Percentiles rank a stretch among this genome's conserved stretches.
Evolutionary conservation across 108 stramenopile genomes (phyloP).

Genomic region (Parietichytrium sp.): DNA sequence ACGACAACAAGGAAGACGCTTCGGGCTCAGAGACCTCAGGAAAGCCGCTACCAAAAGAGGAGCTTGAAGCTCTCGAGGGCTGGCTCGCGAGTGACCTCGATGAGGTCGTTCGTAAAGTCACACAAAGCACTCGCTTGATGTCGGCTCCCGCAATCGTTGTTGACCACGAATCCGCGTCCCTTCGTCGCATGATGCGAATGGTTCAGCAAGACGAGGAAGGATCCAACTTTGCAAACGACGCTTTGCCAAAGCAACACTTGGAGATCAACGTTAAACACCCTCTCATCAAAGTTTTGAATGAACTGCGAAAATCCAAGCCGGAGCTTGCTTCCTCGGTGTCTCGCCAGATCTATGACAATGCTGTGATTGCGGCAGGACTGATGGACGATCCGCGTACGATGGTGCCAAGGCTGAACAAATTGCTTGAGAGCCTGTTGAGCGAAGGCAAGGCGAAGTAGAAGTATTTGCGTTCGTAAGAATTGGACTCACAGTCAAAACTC

Average conservation of each 20-base stretch:
- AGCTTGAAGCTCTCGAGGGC: slow-evolving; percentile 77
- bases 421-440: slow-evolving; percentile 53
- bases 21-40: background rate
- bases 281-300: slow-evolving; percentile 75
- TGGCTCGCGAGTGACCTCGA: slow-evolving; percentile 75
- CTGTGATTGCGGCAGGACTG: slow-evolving; percentile 90
- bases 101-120: slow-evolving; percentile 73
- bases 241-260: slow-evolving; percentile 80
- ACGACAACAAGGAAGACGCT: slow-evolving; percentile 55
- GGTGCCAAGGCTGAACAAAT: slow-evolving; percentile 86
- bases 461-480: too few species aligned
- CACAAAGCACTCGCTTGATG: slow-evolving; percentile 73
- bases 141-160: slow-evolving; percentile 93
- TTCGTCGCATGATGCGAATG: slow-evolving; percentile 95
- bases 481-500: too few species aligned
- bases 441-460: too few species aligned
- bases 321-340: slow-evolving; percentile 64
- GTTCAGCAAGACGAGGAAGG: slow-evolving; percentile 74
- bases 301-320: slow-evolving; percentile 53
- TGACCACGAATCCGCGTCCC: slow-evolving; percentile 90
- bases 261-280: slow-evolving; percentile 95
- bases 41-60: slow-evolving; percentile 41
- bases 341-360: slow-evolving; percentile 94
- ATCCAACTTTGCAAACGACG: slow-evolving; percentile 58
- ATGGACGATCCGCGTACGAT: slow-evolving; percentile 90